Evolutionary conservation across 768 basidiomycete species (phyloP), one percentile per base, ranked within the genome.

Genomic region (Lyophyllum shimeji): DNA sequence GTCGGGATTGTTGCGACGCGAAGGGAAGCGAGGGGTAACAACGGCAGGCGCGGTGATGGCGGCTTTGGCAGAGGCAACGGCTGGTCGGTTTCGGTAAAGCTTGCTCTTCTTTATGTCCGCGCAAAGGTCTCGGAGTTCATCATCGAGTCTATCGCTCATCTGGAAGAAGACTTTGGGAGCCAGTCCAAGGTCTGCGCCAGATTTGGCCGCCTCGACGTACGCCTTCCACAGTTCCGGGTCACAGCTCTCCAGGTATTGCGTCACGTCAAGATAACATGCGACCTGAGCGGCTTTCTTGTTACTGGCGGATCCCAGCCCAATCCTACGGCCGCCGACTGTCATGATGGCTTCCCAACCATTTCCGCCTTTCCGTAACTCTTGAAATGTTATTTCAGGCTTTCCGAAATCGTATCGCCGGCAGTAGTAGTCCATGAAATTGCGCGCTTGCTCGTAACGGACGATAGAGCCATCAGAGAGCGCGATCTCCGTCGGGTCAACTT

Each of bases 341-440:
- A 95, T 86, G 56, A 84, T 71, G 3, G 87, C 88, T 61, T 91
- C 83, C 90, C 92, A 94, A 6, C 62, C 69, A 23, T 65, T 63
- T 18, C 67, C 71, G 39, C 63, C 43, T 40, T 65, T 61, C 20
- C 55, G 57, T 15, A 57, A 15, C 59, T 76, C 74, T 1, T 74
- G 70, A 56, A 81, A 88, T 13, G 78, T 76, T 57, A 96, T 71
- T 47, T 90, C 87, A 2, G 93, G 92, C 59, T 81, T 82, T 9
- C 79, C 76, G 64, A 95, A 95, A 23, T 75, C 74, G 67, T 85
- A 97, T 33, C 84, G 79, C 44, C 85, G 82, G 67, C 94, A 96
- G 64, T 98, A 98, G 69, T 90, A 98, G 60, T 95, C 95, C 88
- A 97, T 95, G 76, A 98, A 98, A 57, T 82, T 84, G 47, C 88